These are phyloP conservation scores for Vanderwaltozyma tropicalis DNA, from an alignment of 805 yeast species.

Conservation along the genomic window DNA sequence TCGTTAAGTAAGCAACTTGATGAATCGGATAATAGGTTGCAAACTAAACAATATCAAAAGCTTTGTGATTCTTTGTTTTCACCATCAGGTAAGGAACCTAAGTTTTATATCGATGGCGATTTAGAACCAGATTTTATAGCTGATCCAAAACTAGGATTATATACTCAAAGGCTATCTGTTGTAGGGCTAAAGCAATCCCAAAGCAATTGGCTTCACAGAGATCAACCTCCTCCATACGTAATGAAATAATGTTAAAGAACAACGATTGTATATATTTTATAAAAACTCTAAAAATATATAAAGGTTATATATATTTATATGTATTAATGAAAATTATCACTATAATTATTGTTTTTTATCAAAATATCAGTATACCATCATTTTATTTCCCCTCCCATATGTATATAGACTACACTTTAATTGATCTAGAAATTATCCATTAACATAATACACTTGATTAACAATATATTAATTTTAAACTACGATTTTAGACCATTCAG, in stretches of 20 bases:
- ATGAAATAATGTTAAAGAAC: background rate
- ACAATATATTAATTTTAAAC: too few species aligned
- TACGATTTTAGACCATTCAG: conserved; percentile 59
- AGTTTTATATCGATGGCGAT: background rate
- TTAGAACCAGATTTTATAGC: background rate
- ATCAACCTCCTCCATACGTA: conserved; percentile 22
- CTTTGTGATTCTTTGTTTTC: background rate
- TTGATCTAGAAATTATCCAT: too few species aligned
- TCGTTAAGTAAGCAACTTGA: background rate
- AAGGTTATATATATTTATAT: too few species aligned
- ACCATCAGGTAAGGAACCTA: background rate
- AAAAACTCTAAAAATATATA: too few species aligned
- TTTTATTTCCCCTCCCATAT: conserved; percentile 1
- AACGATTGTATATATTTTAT: too few species aligned
- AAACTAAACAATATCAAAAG: background rate
- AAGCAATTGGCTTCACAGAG: conserved; percentile 19
- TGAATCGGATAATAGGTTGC: background rate
- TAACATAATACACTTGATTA: too few species aligned
- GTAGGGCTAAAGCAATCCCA: conserved; percentile 11
- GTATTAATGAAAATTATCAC: too few species aligned
- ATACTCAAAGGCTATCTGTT: conserved; percentile 11
- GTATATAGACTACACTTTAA: background rate
- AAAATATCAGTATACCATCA: background rate
- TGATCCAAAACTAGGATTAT: background rate
- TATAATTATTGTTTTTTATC: too few species aligned